Evolutionary conservation across 257 asterid genomes (phyloP), one percentile per base, ranked within the genome.

Genomic region (Solanum commersonii): DNA sequence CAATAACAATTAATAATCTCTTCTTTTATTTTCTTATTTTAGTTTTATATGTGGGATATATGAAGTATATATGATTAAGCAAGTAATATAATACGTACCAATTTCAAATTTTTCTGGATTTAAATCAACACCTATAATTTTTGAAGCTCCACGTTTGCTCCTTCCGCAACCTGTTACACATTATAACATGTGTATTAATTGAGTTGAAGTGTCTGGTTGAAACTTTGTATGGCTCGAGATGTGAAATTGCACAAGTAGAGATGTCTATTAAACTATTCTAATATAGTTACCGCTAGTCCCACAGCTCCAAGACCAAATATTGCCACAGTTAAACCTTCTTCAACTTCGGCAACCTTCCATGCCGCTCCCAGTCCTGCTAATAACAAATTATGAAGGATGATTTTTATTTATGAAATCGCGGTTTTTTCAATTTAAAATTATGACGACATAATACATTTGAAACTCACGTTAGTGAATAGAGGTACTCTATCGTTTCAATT

Each of bases 281-380:
- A 1, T 15, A 18, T 9, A 31, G 40, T 82, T 86, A 90, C 94
- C 91, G 93, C 92, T 8, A 92, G 92, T 72, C 94, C 93, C 44
- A 91, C 89, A 1, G 91, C 88, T 77, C 93, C 93, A 5, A 92
- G 92, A 25, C 94, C 94, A 83, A 92, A 92, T 40, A 92, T 91
- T 23, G 90, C 94, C 9, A 92, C 94, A 0, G 91, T 88, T 4
- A 93, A 90, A 8, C 91, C 94, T 88, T 90, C 86, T 42, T 90
- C 92, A 5, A 92, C 90, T 86, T 91, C 37, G 31, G 93, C 94
- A 79, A 88, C 68, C 84, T 90, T 91, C 40, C 84, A 87, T 9
- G 89, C 92, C 20, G 93, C 94, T 15, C 94, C 94, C 68, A 92
- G 5, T 60, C 94, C 93, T 91, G 84, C 68, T 15, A 20, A 22